phyloP scores from a whole-genome alignment of 108 stramenopile genomes.

The Craspedostauros australis region DNA sequence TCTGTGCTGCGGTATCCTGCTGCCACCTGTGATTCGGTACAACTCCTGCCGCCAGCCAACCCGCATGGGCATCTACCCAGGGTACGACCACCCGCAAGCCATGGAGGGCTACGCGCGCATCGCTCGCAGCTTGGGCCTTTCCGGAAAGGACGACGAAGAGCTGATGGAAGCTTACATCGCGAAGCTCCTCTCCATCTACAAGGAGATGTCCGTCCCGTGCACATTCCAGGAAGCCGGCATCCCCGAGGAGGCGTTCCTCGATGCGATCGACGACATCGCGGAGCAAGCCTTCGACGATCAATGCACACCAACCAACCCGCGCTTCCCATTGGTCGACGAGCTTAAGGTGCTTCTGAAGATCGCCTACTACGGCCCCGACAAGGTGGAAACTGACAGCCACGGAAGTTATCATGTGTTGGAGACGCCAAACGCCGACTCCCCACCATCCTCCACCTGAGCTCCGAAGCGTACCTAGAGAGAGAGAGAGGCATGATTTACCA shows the following conservation, averaged over 20 bases:
- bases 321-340: conserved; percentile 31
- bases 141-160: conserved; percentile 12
- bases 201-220: conserved; percentile 18
- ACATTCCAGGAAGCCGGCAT: conserved; percentile 22
- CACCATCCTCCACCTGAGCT: too few relatives aligned
- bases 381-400: too few relatives aligned
- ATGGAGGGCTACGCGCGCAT: conserved; percentile 22
- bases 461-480: too few relatives aligned
- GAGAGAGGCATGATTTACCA: too few relatives aligned
- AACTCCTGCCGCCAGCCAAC: conserved; percentile 25
- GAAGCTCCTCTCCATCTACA: conserved; percentile 16
- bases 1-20: conserved; percentile 15
- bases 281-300: conserved; percentile 38
- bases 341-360: conserved; percentile 26
- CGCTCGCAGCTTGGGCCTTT: conserved; percentile 17
- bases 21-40: conserved; percentile 27
- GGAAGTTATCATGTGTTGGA: too few relatives aligned
- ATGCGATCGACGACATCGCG: conserved; percentile 23
- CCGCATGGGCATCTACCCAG: conserved; percentile 19
- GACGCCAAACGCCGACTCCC: too few relatives aligned
- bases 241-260: conserved; percentile 19
- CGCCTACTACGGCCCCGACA: conserved; percentile 24
- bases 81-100: conserved; percentile 23
- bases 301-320: conserved; percentile 36
- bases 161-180: conserved; percentile 9